Base-by-base conservation (phyloP, 257 asterid genomes). In the Asclepias syriaca region DNA sequence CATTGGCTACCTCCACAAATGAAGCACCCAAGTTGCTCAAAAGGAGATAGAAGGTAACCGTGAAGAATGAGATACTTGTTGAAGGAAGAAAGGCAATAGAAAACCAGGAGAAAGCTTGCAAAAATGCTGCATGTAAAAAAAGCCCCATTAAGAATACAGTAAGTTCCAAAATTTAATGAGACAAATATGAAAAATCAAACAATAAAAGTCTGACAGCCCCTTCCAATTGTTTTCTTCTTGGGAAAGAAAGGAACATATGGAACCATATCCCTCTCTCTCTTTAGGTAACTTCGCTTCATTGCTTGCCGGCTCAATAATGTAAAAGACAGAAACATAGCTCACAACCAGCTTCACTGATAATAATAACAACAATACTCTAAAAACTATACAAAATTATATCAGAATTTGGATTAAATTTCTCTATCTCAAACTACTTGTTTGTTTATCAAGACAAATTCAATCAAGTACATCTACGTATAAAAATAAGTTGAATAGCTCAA, bases 1-100 rank as follows among this genome's bases (percentile, higher is more conserved):
- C 98, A 16, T 92, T 92, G 40, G 98, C 96, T 61, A 95, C 99
- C 85, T 95, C 99, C 34, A 80, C 96, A 77, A 95, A 78, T 24
- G 97, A 87, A 66, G 96, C 99, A 64, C 99, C 99, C 59, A 92
- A 83, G 73, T 95, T 95, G 16, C 99, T 91, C 10, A 95, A 91
- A 29, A 95, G 96, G 78, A 95, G 96, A 77, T 78, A 90, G 16
- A 84, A 77, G 24, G 91, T 87, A 72, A 95, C 79, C 1, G 82
- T 77, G 14, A 76, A 78, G 83, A 95, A 92, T 24, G 98, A 87
- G 76, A 88, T 83, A 76, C 87, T 84, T 43, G 93, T 79, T 67
- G 81, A 48, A 10, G 96, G 84, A 27, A 81, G 83, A 34, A 81
- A 71, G 54, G 89, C 88, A 67, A 90, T 86, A 61, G 87, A 84